Evolutionary conservation across 2,329 filamentous ascomycete genomes (phyloP).

Genomic region (Alternaria viburni): DNA sequence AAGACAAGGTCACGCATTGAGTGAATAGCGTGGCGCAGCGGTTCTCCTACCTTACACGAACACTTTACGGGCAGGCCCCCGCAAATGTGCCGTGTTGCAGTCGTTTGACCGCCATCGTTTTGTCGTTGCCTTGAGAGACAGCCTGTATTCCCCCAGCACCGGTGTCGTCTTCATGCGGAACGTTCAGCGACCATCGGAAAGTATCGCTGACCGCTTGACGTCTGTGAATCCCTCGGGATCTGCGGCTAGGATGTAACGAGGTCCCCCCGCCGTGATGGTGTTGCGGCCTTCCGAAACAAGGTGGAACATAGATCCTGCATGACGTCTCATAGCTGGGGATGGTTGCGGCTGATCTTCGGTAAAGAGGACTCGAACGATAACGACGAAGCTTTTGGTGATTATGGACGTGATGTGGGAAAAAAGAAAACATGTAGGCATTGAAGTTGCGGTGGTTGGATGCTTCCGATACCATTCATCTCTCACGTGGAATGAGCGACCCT

Average conservation of each 20-base stretch:
- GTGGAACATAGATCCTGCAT: conserved; percentile 17
- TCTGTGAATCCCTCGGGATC: conserved; percentile 10
- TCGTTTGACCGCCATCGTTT: conserved; percentile 22
- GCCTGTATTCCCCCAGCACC: conserved; percentile 24
- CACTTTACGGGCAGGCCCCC: conserved; percentile 23
- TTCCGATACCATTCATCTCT: background rate
- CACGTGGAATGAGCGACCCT: background rate
- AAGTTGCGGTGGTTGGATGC: background rate
- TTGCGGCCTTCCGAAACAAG: conserved; percentile 35
- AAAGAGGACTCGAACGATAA: background rate
- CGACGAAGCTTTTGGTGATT: background rate
- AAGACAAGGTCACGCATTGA: conserved; percentile 23
- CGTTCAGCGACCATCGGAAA: conserved; percentile 12
- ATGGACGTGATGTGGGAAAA: background rate
- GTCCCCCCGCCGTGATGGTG: conserved; percentile 12
- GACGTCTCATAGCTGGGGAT: conserved; percentile 22
- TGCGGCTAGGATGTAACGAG: conserved; percentile 15
- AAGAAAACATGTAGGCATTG: background rate
- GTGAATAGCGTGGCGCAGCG: conserved; percentile 33
- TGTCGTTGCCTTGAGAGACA: conserved; percentile 37
- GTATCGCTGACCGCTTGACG: background rate
- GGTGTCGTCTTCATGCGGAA: conserved; percentile 20
- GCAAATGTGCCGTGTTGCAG: conserved; percentile 5
- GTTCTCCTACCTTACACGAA: conserved; percentile 10
- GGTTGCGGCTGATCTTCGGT: background rate